A percentile compares a stretch with the other conserved stretches of the same genome.
Conservation (phyloP, 352 stramenopile species). For the Halophytophthora batemanensis region DNA sequence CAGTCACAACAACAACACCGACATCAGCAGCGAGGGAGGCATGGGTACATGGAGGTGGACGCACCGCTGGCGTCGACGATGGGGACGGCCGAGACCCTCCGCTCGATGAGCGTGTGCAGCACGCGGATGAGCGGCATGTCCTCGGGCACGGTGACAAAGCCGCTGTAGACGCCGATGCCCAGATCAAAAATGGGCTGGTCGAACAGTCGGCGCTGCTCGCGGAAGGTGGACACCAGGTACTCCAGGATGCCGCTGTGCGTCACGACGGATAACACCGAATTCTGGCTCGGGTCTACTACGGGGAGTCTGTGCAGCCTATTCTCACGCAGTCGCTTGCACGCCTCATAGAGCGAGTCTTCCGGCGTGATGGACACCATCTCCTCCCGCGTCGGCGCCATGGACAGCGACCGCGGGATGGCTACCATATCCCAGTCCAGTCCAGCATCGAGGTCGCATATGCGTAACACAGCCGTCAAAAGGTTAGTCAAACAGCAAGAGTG, state of each 20-base stretch:
- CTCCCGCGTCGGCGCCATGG: conserved; percentile 53
- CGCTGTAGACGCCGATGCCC: conserved; percentile 93
- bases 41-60: too few species aligned
- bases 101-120: conserved; percentile 84
- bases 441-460: too few species aligned
- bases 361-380: conserved; percentile 83
- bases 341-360: conserved; percentile 88
- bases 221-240: conserved; percentile 96
- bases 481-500: too few species aligned
- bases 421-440: too few species aligned
- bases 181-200: conserved; percentile 96
- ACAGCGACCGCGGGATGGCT: conserved; percentile 88
- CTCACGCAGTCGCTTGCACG: conserved; percentile 85
- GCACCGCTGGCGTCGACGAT: conserved; percentile 82
- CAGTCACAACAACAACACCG: conserved; percentile 5
- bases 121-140: conserved; percentile 93
- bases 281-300: conserved; percentile 92
- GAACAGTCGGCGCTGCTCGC: conserved; percentile 95
- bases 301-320: conserved; percentile 92
- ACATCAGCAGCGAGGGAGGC: too few species aligned
- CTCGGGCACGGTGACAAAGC: conserved; percentile 91
- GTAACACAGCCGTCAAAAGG: too few species aligned
- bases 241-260: conserved; percentile 94
- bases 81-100: conserved; percentile 76
- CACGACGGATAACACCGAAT: conserved; percentile 91